Conservation (phyloP, 192 early-diverging fungal genomes). For the Phycomyces blakesleeanus region DNA sequence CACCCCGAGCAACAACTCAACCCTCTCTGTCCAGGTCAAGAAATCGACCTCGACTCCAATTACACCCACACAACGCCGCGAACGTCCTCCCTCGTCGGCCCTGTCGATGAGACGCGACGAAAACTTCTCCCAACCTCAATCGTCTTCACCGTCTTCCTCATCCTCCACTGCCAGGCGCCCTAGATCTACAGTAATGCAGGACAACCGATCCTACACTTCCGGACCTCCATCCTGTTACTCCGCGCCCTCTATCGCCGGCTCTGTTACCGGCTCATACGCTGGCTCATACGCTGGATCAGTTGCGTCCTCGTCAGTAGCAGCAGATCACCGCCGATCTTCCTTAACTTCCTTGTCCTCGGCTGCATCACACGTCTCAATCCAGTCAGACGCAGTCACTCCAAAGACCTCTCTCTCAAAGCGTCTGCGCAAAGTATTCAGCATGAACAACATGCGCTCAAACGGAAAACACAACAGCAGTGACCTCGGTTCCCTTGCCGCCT, state of each 20-base stretch:
- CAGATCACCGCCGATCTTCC: constrained; percentile 12
- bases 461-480: constrained; percentile 9
- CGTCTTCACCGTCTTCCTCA: too few species aligned
- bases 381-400: constrained; percentile 19
- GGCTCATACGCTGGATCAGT: constrained; percentile 6
- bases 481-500: constrained; percentile 5
- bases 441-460: constrained; percentile 21
- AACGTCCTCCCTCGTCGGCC: background rate
- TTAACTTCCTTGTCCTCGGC: constrained; percentile 14
- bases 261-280: constrained; percentile 1
- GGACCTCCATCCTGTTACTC: background rate
- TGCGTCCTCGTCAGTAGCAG: too few species aligned
- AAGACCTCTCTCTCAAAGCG: constrained; percentile 27
- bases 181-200: background rate
- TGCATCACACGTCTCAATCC: constrained; percentile 10
- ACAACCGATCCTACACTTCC: background rate
- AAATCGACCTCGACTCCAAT: constrained; percentile 5
- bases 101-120: background rate
- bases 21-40: background rate
- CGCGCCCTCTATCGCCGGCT: constrained; percentile 1
- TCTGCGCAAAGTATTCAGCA: constrained; percentile 32
- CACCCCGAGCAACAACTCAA: background rate
- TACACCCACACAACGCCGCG: background rate
- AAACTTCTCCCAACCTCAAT: too few species aligned
- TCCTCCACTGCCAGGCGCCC: background rate